Evolutionary conservation across 306 rosid species (phyloP).

Genomic region (Medicago truncatula): MtrunA17r5.0-ANR NC_053045.1:1783001-1783500

Average conservation of each 20-base stretch:
- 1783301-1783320: not conserved
- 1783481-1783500: too few relatives aligned
- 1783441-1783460: not conserved
- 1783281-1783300: not conserved
- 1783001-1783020: constrained; percentile 18
- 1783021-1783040: constrained; percentile 74
- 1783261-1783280: not conserved
- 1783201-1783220: not conserved
- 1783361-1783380: not conserved
- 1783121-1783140: constrained; percentile 56
- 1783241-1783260: not conserved
- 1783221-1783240: not conserved
- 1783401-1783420: fast-evolving
- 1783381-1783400: not conserved
- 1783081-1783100: constrained; percentile 23
- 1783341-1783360: not conserved
- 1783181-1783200: too few relatives aligned
- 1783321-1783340: not conserved
- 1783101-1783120: constrained; percentile 65
- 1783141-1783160: constrained; percentile 35
- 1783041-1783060: constrained; percentile 25
- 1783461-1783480: not conserved
- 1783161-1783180: too few relatives aligned
- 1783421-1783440: not conserved
- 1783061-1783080: not conserved